These are phyloP conservation scores for Saururus chinensis DNA, from an alignment of 164 flowering plant genomes.

Conservation along the genomic window DNA sequence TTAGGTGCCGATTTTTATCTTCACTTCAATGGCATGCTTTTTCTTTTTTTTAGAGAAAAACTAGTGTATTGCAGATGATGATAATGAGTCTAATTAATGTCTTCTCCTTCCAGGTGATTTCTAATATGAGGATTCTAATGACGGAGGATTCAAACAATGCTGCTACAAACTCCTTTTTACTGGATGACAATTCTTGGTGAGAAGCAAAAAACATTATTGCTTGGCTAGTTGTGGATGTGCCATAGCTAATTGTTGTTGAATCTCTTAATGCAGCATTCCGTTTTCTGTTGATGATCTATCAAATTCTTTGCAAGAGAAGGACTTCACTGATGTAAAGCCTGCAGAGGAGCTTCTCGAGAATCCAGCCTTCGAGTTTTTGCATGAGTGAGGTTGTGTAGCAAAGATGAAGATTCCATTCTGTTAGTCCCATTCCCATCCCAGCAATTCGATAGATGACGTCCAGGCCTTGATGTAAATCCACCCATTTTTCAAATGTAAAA, in stretches of 20 bases:
- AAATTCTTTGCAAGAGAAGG: constrained; percentile 38
- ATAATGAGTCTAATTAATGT: background rate
- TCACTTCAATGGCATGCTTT: too few species aligned
- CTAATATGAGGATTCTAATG: constrained; percentile 61
- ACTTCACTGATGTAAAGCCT: constrained; percentile 53
- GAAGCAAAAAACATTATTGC: constrained; percentile 25
- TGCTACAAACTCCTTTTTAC: constrained; percentile 46
- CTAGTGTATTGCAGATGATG: background rate
- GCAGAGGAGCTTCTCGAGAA: constrained; percentile 54
- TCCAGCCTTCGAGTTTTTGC: constrained; percentile 81
- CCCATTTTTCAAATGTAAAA: constrained; percentile 15
- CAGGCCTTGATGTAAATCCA: constrained; percentile 25
- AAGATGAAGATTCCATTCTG: constrained; percentile 1
- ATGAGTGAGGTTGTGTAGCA: constrained; percentile 29
- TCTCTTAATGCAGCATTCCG: constrained; percentile 54
- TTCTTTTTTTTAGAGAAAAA: too few species aligned
- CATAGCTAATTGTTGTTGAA: background rate
- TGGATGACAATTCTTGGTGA: constrained; percentile 88
- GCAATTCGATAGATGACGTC: background rate
- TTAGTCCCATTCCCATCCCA: background rate
- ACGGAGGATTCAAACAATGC: constrained; percentile 51
- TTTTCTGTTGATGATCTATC: constrained; percentile 75
- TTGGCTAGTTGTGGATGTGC: background rate
- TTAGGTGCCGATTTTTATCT: too few species aligned
- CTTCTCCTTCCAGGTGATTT: constrained; percentile 46